Percentiles rank a stretch among this genome's conserved stretches.
phyloP scores from a whole-genome alignment of 1,284 basidiomycete species.

The Naganishia cerealis region DNA sequence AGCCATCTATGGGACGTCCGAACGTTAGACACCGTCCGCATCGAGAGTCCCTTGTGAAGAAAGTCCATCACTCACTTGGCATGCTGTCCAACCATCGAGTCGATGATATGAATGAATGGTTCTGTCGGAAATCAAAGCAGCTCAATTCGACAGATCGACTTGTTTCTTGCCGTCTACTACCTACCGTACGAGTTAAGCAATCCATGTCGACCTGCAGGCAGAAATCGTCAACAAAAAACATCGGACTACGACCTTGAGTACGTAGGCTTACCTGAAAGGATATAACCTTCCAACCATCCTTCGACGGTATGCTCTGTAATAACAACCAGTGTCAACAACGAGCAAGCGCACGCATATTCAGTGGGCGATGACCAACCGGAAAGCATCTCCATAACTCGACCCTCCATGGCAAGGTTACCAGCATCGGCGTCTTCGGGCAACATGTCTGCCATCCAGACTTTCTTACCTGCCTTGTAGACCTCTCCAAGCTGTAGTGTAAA shows the following conservation, averaged over 20 bases:
- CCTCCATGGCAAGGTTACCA: slow-evolving; percentile 40
- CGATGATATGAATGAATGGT: slow-evolving; percentile 43
- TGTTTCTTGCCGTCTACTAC: not conserved
- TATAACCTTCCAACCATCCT: slow-evolving; percentile 40
- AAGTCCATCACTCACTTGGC: slow-evolving; percentile 56
- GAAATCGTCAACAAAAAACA: too few species aligned
- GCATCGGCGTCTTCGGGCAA: slow-evolving; percentile 50
- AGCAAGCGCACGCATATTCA: not conserved
- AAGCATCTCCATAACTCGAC: slow-evolving; percentile 52
- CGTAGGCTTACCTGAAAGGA: slow-evolving; percentile 39
- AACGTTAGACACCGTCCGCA: not conserved
- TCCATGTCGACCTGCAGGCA: slow-evolving; percentile 37
- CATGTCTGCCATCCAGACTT: slow-evolving; percentile 46
- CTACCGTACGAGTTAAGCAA: slow-evolving; percentile 50
- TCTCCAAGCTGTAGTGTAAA: slow-evolving; percentile 50
- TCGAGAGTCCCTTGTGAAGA: too few species aligned
- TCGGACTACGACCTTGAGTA: not conserved
- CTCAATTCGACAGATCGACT: not conserved
- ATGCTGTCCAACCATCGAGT: slow-evolving; percentile 62
- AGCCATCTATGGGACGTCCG: slow-evolving; percentile 55
- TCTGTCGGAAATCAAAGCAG: slow-evolving; percentile 34
- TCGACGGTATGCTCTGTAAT: slow-evolving; percentile 43
- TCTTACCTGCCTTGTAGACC: slow-evolving; percentile 44
- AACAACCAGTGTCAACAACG: not conserved
- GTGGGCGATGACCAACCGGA: slow-evolving; percentile 26